phyloP scores from a whole-genome alignment of 306 rosid genomes.

The Cucurbita pepo region DNA sequence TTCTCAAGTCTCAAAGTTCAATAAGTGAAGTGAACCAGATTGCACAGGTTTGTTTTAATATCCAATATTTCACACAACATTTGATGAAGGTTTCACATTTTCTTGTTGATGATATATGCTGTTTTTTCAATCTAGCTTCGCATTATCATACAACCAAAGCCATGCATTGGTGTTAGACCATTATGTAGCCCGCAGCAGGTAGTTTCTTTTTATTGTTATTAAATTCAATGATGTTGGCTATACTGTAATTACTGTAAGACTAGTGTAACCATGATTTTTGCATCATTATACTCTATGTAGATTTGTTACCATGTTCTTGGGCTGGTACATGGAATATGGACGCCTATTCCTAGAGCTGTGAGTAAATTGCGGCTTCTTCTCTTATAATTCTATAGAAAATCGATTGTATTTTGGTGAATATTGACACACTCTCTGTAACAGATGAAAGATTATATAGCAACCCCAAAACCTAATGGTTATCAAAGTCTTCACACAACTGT shows the following conservation, averaged over 20 bases:
- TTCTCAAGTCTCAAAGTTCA: slow-evolving; percentile 61
- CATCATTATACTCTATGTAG: slow-evolving; percentile 34
- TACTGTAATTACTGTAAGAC: neutral
- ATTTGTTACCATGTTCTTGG: slow-evolving; percentile 96
- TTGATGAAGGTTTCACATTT: slow-evolving; percentile 7
- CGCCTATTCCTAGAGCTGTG: slow-evolving; percentile 95
- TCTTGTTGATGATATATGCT: slow-evolving; percentile 13
- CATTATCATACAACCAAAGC: slow-evolving; percentile 72
- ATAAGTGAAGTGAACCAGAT: slow-evolving; percentile 83
- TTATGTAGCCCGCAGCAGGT: slow-evolving; percentile 85
- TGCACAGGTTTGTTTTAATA: slow-evolving; percentile 62
- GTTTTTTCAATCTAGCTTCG: slow-evolving; percentile 59
- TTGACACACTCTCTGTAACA: slow-evolving; percentile 13
- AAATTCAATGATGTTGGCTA: slow-evolving; percentile 8
- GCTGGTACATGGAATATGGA: slow-evolving; percentile 90
- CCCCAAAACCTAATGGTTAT: slow-evolving; percentile 95
- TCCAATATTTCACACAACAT: slow-evolving; percentile 12
- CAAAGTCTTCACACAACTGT: slow-evolving; percentile 94
- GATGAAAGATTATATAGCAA: slow-evolving; percentile 96
- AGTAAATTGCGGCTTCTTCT: slow-evolving; percentile 29
- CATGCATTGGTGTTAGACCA: slow-evolving; percentile 69
- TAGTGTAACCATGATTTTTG: slow-evolving; percentile 5
- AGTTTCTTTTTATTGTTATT: slow-evolving; percentile 8
- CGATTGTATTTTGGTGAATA: neutral
- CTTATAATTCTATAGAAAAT: slow-evolving; percentile 6